Conservation (phyloP, 441 rosid genomes). For the Erysimum pusillum region DNA sequence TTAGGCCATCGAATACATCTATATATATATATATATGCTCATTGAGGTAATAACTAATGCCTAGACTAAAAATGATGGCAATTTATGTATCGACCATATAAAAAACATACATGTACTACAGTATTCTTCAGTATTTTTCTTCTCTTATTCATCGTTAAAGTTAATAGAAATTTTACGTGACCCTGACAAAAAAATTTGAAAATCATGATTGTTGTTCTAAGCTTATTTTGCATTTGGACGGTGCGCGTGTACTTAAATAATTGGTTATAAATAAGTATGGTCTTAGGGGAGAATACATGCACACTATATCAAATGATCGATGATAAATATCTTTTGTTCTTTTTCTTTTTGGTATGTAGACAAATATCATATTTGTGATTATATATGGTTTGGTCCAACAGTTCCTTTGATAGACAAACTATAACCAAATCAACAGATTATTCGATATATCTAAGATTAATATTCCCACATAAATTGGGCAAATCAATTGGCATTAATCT, state of each 20-base stretch:
- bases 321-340: too few relatives aligned
- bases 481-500: conserved; percentile 31
- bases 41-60: not conserved
- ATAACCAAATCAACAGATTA: conserved; percentile 37
- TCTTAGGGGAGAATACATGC: not conserved
- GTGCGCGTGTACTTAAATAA: not conserved
- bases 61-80: not conserved
- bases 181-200: not conserved
- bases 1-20: conserved; percentile 38
- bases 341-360: too few relatives aligned
- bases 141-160: conserved; percentile 1
- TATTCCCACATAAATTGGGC: conserved; percentile 25
- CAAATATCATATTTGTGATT: not conserved
- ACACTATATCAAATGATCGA: not conserved
- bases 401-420: conserved; percentile 1
- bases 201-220: conserved; percentile 9
- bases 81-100: not conserved
- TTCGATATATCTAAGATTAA: conserved; percentile 37
- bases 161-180: not conserved
- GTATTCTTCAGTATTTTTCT: not conserved
- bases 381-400: conserved; percentile 16
- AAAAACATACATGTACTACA: not conserved
- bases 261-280: not conserved
- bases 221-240: not conserved
- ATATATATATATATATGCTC: not conserved